phyloP scores from a whole-genome alignment of 805 yeast genomes.

The Wickerhamiella siamensis region DNA sequence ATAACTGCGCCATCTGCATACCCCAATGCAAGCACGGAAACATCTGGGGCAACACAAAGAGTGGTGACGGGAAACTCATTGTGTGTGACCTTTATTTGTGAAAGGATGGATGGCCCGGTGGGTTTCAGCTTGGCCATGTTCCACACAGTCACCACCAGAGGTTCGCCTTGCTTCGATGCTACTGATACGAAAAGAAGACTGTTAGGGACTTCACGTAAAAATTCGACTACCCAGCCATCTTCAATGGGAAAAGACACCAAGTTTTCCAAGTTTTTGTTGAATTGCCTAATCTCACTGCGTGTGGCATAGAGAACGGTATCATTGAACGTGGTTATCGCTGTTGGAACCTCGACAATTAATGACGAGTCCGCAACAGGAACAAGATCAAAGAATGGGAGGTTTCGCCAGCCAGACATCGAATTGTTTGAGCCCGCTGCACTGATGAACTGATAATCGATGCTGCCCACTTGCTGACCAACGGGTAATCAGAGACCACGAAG shows the following conservation, averaged over 20 bases:
- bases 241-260: conserved; percentile 44
- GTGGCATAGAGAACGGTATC: conserved; percentile 48
- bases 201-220: conserved; percentile 34
- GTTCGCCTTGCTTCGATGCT: conserved; percentile 56
- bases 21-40: conserved; percentile 59
- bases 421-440: too few species aligned
- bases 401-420: conserved; percentile 39
- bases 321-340: conserved; percentile 46
- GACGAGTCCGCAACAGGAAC: conserved; percentile 78
- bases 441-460: too few species aligned
- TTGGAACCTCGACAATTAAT: conserved; percentile 40
- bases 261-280: conserved; percentile 36
- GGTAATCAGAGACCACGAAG: too few species aligned
- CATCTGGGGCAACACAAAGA: conserved; percentile 37
- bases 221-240: conserved; percentile 47
- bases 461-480: too few species aligned
- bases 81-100: conserved; percentile 48
- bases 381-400: conserved; percentile 72
- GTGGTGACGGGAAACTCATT: conserved; percentile 70
- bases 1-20: conserved; percentile 75
- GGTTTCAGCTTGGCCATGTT: conserved; percentile 29
- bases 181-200: conserved; percentile 50
- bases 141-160: conserved; percentile 61
- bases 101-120: conserved; percentile 36
- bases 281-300: conserved; percentile 39